Evolutionary conservation across 768 basidiomycete genomes (phyloP), one percentile per base, ranked within the genome.

Genomic region (Pisolithus orientalis): DNA sequence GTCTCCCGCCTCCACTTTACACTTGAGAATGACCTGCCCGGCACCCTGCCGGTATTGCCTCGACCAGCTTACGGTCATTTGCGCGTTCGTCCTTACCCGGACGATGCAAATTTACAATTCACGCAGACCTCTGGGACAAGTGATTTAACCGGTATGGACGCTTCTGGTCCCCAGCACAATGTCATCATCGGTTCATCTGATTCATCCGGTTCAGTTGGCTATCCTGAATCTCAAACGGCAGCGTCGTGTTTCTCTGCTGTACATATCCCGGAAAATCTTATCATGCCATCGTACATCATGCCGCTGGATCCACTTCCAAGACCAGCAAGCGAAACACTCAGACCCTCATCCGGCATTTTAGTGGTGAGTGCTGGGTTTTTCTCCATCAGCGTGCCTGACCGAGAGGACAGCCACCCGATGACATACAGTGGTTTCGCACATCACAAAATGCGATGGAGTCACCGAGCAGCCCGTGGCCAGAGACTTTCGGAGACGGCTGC

Each of bases 151-250:
- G 65, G 57, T 62, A 59, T 57, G 59, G 58, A 65, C 57, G 47
- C 57, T 55, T 32, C 46, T 32, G 11, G 24, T 25, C 57, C 51
- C 27, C 58, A 50, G 21, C 47, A 43, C 51, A 37, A 48, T 8
- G 46, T 55, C 24, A 57, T 57, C 46, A 49, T 56, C 25, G 55
- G 32, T 1, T 32, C 50, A 10, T 7, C 47, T 39, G 50, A 50
- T 28, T 4, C 42, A n/a, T 43, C 34, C 16, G 47, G 54, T 14
- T 38, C 49, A 32, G 51, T 59, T 1, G 52, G 31, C 0, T 69
- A 66, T 45, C 67, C 67, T 2, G 65, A 63, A 42, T 68, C 67
- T 2, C 67, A 70, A 29, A 62, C 67, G 27, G 60, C 69, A 28
- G 63, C 64, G 2, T 60, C 68, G 2, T 50, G 58, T 51, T 44